Base-by-base conservation (phyloP, 257 asterid species). In the Lycium barbarum region DNA sequence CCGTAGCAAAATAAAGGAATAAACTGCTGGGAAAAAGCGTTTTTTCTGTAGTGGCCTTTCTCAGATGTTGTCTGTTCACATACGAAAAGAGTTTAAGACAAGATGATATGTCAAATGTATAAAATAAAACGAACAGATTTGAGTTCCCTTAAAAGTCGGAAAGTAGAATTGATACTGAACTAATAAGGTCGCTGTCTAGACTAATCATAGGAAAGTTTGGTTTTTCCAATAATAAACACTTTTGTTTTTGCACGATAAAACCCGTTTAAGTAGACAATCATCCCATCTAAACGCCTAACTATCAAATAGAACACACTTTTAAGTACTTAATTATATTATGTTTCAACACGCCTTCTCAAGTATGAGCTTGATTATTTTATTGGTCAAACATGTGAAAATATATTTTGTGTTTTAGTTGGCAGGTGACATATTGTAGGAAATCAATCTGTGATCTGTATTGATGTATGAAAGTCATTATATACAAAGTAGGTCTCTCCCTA, bases 1-100 rank as follows among this genome's bases (percentile, higher is more conserved):
- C n/a, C n/a, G n/a, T n/a, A n/a, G n/a, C n/a, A n/a, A n/a, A n/a
- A n/a, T n/a, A n/a, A n/a, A n/a, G n/a, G n/a, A n/a, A n/a, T n/a
- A n/a, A n/a, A n/a, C n/a, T n/a, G n/a, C n/a, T n/a, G n/a, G n/a
- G n/a, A n/a, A n/a, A n/a, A n/a, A n/a, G n/a, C n/a, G n/a, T n/a
- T n/a, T n/a, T n/a, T n/a, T n/a, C n/a, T 73, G 80, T 20, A 59
- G 61, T 47, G 10, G n/a, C 80, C 80, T 45, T 73, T 10, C 15
- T 47, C 33, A 73, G 59, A 73, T 20, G 36, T 73, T 73, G 80
- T 73, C 80, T 12, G 5, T 47, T 73, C 38, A 45, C 38, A 47
- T n/a, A 72, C 38, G 10, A 73, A 65, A 1, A 43, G 36, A 9
- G 57, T 18, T 71, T 18, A 18, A 45, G 38, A 73, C 59, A 2